Percentiles rank a stretch among this genome's conserved stretches.
Evolutionary conservation across 2,329 filamentous ascomycete genomes (phyloP).

Genomic region (Pleomassaria siparia): DNA sequence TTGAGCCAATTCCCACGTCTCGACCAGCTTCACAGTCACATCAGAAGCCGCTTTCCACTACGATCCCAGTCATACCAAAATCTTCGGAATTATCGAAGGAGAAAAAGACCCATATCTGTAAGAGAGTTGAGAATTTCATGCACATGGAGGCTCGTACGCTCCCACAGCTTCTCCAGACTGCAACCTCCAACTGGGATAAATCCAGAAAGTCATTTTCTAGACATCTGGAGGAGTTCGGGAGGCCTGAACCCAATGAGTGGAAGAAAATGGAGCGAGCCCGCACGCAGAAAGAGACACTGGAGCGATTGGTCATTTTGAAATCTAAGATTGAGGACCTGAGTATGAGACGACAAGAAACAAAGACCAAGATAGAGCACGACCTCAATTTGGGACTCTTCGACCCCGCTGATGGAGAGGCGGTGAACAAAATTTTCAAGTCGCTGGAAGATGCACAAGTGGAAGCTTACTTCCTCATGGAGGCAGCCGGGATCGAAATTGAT

Average conservation of each 20-base stretch:
- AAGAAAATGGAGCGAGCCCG: conserved; percentile 27
- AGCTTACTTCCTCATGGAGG: conserved; percentile 28
- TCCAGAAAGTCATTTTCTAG: conserved; percentile 27
- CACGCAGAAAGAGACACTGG: conserved; percentile 33
- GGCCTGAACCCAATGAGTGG: conserved; percentile 20
- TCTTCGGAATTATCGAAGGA: conserved; percentile 31
- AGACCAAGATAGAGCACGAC: conserved; percentile 33
- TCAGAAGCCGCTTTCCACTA: conserved; percentile 10
- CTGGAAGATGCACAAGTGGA: conserved; percentile 32
- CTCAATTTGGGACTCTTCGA: conserved; percentile 31
- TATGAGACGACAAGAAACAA: conserved; percentile 22
- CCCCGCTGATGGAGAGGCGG: conserved; percentile 24
- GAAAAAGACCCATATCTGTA: conserved; percentile 19
- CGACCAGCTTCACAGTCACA: conserved; percentile 18
- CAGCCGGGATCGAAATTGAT: conserved; percentile 28
- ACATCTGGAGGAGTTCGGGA: conserved; percentile 27
- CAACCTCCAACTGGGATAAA: conserved; percentile 27
- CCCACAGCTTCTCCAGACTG: conserved; percentile 25
- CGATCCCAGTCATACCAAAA: conserved; percentile 16
- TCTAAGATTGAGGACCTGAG: conserved; percentile 19
- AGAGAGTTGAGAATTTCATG: conserved; percentile 27
- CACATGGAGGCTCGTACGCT: conserved; percentile 25
- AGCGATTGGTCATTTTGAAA: conserved; percentile 27
- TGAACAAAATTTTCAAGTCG: conserved; percentile 26
- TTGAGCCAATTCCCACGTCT: conserved; percentile 20